Evolutionary conservation across 768 basidiomycete species (phyloP).

Genomic region (Rossbeevera mucosa): DNA sequence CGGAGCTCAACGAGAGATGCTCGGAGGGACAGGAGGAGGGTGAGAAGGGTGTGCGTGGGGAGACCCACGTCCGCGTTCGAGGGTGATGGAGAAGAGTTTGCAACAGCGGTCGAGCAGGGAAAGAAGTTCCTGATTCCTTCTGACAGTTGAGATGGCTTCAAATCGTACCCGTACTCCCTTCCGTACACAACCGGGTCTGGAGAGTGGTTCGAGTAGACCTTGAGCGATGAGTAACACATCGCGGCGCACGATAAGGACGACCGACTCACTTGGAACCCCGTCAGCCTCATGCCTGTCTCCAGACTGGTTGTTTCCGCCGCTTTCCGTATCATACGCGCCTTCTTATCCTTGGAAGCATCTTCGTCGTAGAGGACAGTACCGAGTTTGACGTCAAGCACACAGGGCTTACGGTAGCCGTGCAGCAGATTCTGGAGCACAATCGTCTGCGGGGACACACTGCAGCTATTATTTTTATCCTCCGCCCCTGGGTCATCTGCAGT

Average conservation of each 20-base stretch:
- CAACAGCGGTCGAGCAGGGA: slow-evolving; percentile 39
- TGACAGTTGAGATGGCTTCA: slow-evolving; percentile 63
- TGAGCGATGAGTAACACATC: slow-evolving; percentile 26
- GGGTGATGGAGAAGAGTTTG: neutral
- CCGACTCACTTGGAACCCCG: slow-evolving; percentile 76
- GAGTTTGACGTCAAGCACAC: slow-evolving; percentile 89
- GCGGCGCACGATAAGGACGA: neutral
- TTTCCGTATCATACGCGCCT: slow-evolving; percentile 65
- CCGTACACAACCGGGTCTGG: slow-evolving; percentile 56
- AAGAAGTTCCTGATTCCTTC: slow-evolving; percentile 80
- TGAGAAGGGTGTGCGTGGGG: slow-evolving; percentile 47
- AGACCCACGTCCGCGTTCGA: slow-evolving; percentile 42
- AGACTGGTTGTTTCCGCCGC: slow-evolving; percentile 69
- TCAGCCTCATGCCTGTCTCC: slow-evolving; percentile 75
- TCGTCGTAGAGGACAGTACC: slow-evolving; percentile 86
- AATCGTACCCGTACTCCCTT: slow-evolving; percentile 73
- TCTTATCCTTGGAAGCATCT: slow-evolving; percentile 63
- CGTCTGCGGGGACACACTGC: slow-evolving; percentile 50
- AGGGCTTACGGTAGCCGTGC: slow-evolving; percentile 70
- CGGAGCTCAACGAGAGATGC: slow-evolving; percentile 50
- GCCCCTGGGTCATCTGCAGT: slow-evolving; percentile 14
- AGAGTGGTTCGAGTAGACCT: slow-evolving; percentile 66
- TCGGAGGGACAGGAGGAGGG: slow-evolving; percentile 53
- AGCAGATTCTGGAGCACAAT: slow-evolving; percentile 85
- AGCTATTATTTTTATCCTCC: too few relatives aligned